Evolutionary conservation across 2,329 filamentous ascomycete genomes (phyloP), one percentile per base, ranked within the genome.

Genomic region (Calonectria ilicicola): DNA sequence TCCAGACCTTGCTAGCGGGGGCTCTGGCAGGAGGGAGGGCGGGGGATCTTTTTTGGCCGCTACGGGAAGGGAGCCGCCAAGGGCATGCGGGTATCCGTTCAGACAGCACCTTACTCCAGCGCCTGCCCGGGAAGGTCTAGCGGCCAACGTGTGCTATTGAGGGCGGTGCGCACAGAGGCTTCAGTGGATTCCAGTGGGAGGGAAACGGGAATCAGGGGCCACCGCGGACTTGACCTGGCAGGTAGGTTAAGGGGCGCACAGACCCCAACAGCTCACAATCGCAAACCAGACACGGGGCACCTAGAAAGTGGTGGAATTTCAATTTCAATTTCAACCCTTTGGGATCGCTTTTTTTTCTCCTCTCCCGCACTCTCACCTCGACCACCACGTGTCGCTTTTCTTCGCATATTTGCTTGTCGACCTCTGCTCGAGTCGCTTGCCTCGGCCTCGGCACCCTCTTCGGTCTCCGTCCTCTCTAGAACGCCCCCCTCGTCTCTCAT

Each of bases 241-340:
- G 64, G 47, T 66, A 58, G 60, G 67, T 65, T 72, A 70, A 65
- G 68, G 64, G 56, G 70, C 65, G 78, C 78, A 80, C 78, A 77
- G 78, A 70, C 75, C 75, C 71, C 67, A 79, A 75, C 72, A 51
- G 77, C 67, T 77, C 76, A 75, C 74, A 75, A 75, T 75, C 72
- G 77, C 75, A 79, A 78, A 74, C 53, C 69, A 80, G 73, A 78
- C 78, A 79, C 75, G 77, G 76, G 77, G 78, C 78, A 76, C 71
- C 69, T 56, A 74, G 77, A 78, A 78, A 73, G 78, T 79, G 71
- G 76, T 79, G 68, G 77, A 78, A 79, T 77, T 77, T 72, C 75
- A 73, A 76, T 69, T 68, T 70, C 73, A 65, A 69, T 75, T 74
- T 76, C 67, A 72, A 60, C 72, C 71, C 66, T 66, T 70, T 67